Base-by-base conservation (phyloP, 2,329 filamentous ascomycete species). In the Incumbomyces lentus region DNA sequence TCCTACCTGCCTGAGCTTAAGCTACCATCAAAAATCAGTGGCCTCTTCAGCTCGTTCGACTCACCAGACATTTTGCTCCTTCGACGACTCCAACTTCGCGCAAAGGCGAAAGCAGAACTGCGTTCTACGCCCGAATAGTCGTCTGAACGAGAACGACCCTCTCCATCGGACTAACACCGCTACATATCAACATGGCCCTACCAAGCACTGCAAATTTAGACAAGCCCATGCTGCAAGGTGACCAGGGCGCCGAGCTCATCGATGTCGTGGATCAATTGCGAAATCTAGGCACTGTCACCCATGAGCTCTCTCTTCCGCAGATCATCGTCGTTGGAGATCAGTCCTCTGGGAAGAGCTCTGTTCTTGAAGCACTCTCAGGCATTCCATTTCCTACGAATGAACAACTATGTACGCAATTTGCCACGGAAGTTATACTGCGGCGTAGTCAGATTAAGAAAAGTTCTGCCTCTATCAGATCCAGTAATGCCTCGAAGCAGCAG, bases 301-400 rank as follows among this genome's bases (percentile, higher is more conserved):
- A 59, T 2, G 65, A 73, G 10, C 63, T 75, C 17, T 60, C 70
- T 31, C 62, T 76, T 0, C 74, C 75, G 1, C 72, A 76, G 52
- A 66, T 79, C 32, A 69, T 81, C 3, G 76, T 81, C 3, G 74
- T 75, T 22, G 78, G 79, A 3, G 73, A 79, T 45, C 75, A 79
- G 47, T 78, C 73, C 0, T 72, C 73, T 1, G 79, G 78, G 2
- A 83, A 83, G 56, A 78, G 73, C n/a, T 81, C 76, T 0, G 76
- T 82, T 0, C 68, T 83, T 0, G 75, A 82, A 52, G 79, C 79
- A 0, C 76, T 84, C 39, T 76, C 78, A 0, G 70, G 73, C 8
- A 72, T 84, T 1, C 69, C 70, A 0, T 82, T 83, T 39, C 74
- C 76, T 0, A 63, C 71, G 10, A 74, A 78, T 4, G 71, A 72